phyloP scores from a whole-genome alignment of 176 grass and related monocot genomes.

The Eragrostis nindensis region DNA sequence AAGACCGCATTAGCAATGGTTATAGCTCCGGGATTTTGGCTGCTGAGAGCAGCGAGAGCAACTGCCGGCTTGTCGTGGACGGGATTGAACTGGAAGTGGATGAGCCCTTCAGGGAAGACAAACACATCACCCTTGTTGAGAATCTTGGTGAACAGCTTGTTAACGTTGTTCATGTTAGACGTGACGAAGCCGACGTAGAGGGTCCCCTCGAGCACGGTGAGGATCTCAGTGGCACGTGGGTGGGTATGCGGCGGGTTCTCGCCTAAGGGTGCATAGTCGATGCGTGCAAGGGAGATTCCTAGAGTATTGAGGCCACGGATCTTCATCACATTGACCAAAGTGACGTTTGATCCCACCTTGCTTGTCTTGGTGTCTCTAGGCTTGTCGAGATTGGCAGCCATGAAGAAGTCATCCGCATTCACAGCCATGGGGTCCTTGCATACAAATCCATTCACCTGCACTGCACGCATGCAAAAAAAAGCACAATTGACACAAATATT shows the following conservation, averaged over 20 bases:
- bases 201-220: constrained; percentile 14
- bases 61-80: not conserved
- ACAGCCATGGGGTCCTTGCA: not conserved
- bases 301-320: constrained; percentile 18
- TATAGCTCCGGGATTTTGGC: constrained; percentile 27
- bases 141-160: constrained; percentile 30
- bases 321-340: not conserved
- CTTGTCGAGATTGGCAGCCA: not conserved
- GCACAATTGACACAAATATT: not conserved
- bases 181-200: constrained; percentile 49
- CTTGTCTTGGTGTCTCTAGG: not conserved
- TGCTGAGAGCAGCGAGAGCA: constrained; percentile 13
- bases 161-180: constrained; percentile 7
- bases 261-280: constrained; percentile 3
- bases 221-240: constrained; percentile 33
- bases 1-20: constrained; percentile 41
- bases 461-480: not conserved
- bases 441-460: constrained; percentile 3
- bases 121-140: constrained; percentile 48
- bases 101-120: constrained; percentile 31
- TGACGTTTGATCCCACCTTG: constrained; percentile 23
- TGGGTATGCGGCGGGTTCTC: constrained; percentile 45
- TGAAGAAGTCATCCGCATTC: constrained; percentile 21
- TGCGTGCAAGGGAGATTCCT: constrained; percentile 24
- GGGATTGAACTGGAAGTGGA: constrained; percentile 47